A percentile compares a stretch with the other conserved stretches of the same genome.
phyloP scores from a whole-genome alignment of 2,329 filamentous ascomycete species.

The Phialophora chinensis region DNA sequence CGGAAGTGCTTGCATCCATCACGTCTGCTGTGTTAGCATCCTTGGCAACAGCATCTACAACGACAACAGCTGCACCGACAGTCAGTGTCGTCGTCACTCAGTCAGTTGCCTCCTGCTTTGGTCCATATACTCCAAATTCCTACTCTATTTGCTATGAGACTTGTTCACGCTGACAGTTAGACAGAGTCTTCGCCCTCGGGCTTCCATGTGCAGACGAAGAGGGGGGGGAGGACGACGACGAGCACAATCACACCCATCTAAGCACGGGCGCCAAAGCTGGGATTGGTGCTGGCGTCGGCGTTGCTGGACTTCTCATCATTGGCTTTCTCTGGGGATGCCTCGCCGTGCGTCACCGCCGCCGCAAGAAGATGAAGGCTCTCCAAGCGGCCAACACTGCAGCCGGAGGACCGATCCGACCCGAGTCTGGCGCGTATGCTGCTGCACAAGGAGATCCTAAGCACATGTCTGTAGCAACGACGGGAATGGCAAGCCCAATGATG shows the following conservation, averaged over 20 bases:
- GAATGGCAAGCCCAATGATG: conserved; percentile 25
- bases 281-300: conserved; percentile 48
- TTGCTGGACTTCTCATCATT: conserved; percentile 42
- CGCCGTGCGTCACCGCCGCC: conserved; percentile 23
- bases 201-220: conserved; percentile 30
- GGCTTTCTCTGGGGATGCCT: conserved; percentile 23
- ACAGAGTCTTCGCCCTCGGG: conserved; percentile 32
- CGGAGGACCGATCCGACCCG: conserved; percentile 19
- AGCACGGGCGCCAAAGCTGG: conserved; percentile 43
- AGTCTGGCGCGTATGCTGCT: conserved; percentile 9
- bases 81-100: conserved; percentile 32
- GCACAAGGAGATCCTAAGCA: conserved; percentile 18
- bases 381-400: conserved; percentile 20
- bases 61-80: conserved; percentile 22
- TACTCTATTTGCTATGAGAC: neutral
- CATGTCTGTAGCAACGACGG: conserved; percentile 23
- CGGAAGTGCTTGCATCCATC: conserved; percentile 32
- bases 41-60: conserved; percentile 19
- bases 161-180: neutral
- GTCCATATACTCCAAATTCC: neutral
- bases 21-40: conserved; percentile 29
- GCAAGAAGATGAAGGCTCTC: conserved; percentile 22
- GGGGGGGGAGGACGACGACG: conserved; percentile 12
- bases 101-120: conserved; percentile 13
- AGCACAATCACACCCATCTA: conserved; percentile 29